Conservation (phyloP, 306 rosid species). For the Styphnolobium japonicum region DNA sequence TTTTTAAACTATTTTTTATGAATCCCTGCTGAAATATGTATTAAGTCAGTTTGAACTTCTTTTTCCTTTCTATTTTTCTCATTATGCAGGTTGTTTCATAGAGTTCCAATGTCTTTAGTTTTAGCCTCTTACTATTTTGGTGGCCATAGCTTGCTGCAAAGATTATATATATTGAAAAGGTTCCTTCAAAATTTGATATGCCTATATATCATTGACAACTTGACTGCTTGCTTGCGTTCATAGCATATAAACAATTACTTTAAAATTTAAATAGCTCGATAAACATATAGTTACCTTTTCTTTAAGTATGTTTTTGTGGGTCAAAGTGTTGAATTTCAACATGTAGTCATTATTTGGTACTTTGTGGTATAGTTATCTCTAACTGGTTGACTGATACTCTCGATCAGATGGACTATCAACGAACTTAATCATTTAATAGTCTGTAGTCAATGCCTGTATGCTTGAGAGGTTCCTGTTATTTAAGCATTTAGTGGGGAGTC, state of each 20-base stretch:
- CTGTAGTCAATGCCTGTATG: background rate
- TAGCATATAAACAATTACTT: background rate
- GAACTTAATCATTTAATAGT: background rate
- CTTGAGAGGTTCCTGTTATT: slow-evolving; percentile 12
- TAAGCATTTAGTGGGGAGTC: background rate
- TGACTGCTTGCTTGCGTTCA: slow-evolving; percentile 1
- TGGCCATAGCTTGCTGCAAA: slow-evolving; percentile 5
- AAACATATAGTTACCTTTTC: background rate
- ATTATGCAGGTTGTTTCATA: background rate
- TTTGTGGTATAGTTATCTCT: background rate
- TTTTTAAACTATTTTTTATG: background rate
- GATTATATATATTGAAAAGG: background rate
- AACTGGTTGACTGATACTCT: background rate
- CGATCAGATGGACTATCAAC: background rate
- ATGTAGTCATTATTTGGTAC: background rate
- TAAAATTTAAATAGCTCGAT: background rate
- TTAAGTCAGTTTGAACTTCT: background rate
- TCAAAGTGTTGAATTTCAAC: slow-evolving; percentile 9
- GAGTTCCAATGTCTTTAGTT: background rate
- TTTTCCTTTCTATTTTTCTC: background rate
- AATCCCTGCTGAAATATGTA: background rate
- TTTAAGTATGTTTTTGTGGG: background rate
- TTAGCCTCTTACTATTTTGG: background rate
- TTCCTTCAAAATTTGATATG: slow-evolving; percentile 11
- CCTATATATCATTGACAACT: background rate